Percentiles rank a stretch among this genome's conserved stretches.
These are phyloP conservation scores for Citrus reticulata DNA, from an alignment of 345 rosid species.

Conservation along the genomic window DNA sequence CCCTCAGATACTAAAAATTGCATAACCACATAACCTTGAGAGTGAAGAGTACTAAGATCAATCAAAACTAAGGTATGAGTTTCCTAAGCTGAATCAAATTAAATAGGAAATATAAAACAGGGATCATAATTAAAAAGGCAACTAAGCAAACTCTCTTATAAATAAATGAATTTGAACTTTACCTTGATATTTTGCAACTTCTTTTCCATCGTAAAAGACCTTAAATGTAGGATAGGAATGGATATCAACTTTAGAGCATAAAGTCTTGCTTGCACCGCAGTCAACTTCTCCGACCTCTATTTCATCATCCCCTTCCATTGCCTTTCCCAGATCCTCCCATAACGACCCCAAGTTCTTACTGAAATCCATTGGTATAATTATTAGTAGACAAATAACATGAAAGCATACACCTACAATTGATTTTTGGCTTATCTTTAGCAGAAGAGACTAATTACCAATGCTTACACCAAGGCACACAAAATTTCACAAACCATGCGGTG, in stretches of 20 bases:
- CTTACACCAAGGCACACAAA: slow-evolving; percentile 99
- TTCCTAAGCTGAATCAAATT: not conserved
- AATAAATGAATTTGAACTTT: slow-evolving; percentile 3
- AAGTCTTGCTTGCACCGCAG: slow-evolving; percentile 65
- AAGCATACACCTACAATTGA: not conserved
- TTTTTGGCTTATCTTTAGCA: not conserved
- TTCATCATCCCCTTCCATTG: slow-evolving; percentile 89
- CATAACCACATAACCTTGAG: not conserved
- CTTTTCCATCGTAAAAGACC: slow-evolving; percentile 87
- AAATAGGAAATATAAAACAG: not conserved
- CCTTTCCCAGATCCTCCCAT: slow-evolving; percentile 91
- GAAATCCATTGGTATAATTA: slow-evolving; percentile 18
- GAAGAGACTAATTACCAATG: slow-evolving; percentile 62
- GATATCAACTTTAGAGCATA: slow-evolving; percentile 83
- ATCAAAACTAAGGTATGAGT: not conserved
- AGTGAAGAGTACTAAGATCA: not conserved
- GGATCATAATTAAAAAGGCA: not conserved
- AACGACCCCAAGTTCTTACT: slow-evolving; percentile 87
- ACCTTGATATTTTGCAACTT: slow-evolving; percentile 91
- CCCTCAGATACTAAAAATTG: no score
- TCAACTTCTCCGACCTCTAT: slow-evolving; percentile 98
- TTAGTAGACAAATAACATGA: slow-evolving; percentile 11
- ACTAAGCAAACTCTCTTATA: not conserved
- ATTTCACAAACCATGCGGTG: slow-evolving; percentile 93
- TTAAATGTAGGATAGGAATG: slow-evolving; percentile 96